Evolutionary conservation across 768 basidiomycete genomes (phyloP).

Genomic region (Thelephora ganbajun): DNA sequence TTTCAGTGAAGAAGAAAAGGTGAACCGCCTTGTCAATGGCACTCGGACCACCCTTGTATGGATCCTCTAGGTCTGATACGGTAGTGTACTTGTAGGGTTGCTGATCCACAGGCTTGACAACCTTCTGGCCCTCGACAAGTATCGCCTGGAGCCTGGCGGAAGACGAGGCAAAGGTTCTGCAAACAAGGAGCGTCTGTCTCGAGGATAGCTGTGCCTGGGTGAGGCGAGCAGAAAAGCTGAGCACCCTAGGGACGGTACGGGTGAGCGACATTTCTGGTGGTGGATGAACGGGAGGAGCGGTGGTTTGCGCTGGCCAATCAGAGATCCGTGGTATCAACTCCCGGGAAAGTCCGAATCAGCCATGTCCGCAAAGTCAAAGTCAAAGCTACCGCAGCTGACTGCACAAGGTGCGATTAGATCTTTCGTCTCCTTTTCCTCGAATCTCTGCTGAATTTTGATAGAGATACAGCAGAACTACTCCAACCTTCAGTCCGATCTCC

Average conservation of each 20-base stretch:
- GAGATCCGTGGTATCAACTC: constrained; percentile 9
- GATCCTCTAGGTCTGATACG: constrained; percentile 34
- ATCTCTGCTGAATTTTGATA: constrained; percentile 26
- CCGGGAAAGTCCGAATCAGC: constrained; percentile 13
- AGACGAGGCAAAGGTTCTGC: not conserved
- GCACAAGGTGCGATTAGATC: constrained; percentile 50
- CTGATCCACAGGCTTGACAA: too few species aligned
- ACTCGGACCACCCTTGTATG: constrained; percentile 69
- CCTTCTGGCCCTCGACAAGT: constrained; percentile 11
- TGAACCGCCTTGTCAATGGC: constrained; percentile 94
- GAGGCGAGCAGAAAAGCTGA: not conserved
- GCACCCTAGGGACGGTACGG: not conserved
- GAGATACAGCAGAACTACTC: constrained; percentile 77
- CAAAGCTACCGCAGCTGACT: constrained; percentile 42
- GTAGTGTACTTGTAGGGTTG: constrained; percentile 16
- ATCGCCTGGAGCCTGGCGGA: constrained; percentile 4
- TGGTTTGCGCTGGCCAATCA: not conserved
- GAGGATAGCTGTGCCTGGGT: not conserved
- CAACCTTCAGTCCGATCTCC: constrained; percentile 77
- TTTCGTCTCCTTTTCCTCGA: not conserved
- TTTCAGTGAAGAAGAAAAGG: constrained; percentile 98
- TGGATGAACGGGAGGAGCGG: not conserved
- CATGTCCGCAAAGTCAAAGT: constrained; percentile 40
- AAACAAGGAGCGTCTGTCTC: not conserved
- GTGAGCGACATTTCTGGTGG: not conserved